Base-by-base conservation (phyloP, 208 protist species). In the Leishmania mexicana region DNA sequence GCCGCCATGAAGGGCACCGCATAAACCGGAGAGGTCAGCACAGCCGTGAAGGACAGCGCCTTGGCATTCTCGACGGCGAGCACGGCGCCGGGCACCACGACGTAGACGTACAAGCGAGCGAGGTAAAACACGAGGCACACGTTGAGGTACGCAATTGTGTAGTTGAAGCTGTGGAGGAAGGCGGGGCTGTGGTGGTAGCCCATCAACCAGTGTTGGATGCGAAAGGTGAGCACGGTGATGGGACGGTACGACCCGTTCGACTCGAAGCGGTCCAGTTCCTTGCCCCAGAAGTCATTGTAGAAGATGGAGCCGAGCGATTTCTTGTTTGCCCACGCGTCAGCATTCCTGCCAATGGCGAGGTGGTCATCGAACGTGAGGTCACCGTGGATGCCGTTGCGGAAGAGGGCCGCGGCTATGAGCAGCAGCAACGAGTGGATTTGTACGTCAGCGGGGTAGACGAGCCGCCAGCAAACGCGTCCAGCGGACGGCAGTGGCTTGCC, bases 351-450 rank as follows among this genome's bases (percentile, higher is more conserved):
- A 40, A 97, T 87, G 11, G 94, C 94, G 2, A 94, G 78, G 75
- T 92, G 85, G 65, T 97, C 94, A 80, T 97, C 94, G 76, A 95
- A 96, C 2, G 90, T 85, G 38, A 94, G 53, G n/a, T 87, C 74
- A 28, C 76, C 80, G 4, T 31, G 28, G 17, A 93, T 38, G 58
- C 87, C 80, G 45, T 85, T 89, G 51, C 76, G 85, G 73, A 90
- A 90, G 35, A 92, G 21, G 13, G 79, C 71, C 6, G 83, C 10
- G 3, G 84, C 84, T 10, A 89, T 28, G 28, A 86, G 53, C 40
- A 88, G 7, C 38, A 87, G 8, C 40, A 88, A 67, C 17, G 81
- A 68, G 53, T 74, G 57, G 10, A 81, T 35, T 42, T 85, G 64
- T 3, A 75, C 40, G 51, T 85, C 81, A 15, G 49, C 35, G 3